A percentile compares a stretch with the other conserved stretches of the same genome.
Evolutionary conservation across 2,329 filamentous ascomycete genomes (phyloP).

Genomic region (Coleophoma crateriformis): DNA sequence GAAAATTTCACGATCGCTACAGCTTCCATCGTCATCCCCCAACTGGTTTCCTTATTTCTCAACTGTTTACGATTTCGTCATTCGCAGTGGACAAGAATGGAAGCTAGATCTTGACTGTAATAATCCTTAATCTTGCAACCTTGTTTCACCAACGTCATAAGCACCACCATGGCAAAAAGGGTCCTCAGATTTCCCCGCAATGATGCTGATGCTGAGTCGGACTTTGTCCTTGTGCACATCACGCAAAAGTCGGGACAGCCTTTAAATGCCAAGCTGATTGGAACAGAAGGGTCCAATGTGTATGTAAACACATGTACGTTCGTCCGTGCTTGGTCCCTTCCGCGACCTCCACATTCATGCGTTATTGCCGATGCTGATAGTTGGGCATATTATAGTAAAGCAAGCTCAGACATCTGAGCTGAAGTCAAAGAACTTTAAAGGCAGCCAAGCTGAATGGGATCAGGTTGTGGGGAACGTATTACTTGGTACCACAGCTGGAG

Average conservation of each 20-base stretch:
- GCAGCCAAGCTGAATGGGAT: conserved; percentile 62
- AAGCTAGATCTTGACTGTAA: background rate
- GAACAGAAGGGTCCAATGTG: conserved; percentile 45
- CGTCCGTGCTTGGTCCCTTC: conserved; percentile 12
- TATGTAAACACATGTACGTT: conserved; percentile 21
- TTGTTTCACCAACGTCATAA: conserved; percentile 1
- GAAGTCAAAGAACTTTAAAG: conserved; percentile 47
- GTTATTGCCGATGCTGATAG: conserved; percentile 6
- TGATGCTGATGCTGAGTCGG: conserved; percentile 44
- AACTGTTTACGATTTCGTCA: no score
- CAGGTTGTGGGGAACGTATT: conserved; percentile 52
- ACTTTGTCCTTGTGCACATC: conserved; percentile 57
- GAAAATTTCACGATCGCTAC: no score
- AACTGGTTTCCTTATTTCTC: no score
- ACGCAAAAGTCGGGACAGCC: conserved; percentile 37
- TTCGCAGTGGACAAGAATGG: no score
- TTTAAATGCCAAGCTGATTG: conserved; percentile 62
- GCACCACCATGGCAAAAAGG: conserved; percentile 10
- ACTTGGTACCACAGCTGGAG: conserved; percentile 34
- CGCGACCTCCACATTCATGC: conserved; percentile 21
- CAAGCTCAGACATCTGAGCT: conserved; percentile 49
- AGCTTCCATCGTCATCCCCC: no score
- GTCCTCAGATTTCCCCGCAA: conserved; percentile 55
- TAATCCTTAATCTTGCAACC: background rate
- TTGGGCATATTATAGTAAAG: conserved; percentile 37